phyloP scores from a whole-genome alignment of 2,329 filamentous ascomycete species.

The Ascochyta koolunga region DNA sequence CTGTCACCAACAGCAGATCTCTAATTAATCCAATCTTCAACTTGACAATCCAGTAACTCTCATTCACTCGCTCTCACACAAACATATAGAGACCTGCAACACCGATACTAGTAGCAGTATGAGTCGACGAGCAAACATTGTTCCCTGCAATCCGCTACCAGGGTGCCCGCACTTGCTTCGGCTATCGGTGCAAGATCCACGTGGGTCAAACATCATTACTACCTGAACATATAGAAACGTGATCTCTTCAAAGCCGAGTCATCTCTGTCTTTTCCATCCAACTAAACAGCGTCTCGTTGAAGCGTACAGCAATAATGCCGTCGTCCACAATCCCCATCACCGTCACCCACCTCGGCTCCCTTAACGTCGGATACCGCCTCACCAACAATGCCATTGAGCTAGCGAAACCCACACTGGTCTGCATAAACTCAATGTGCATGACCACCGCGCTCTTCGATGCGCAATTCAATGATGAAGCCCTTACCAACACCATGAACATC shows the following conservation, averaged over 20 bases:
- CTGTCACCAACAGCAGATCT: background rate
- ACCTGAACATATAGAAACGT: background rate
- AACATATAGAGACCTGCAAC: background rate
- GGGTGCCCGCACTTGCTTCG: slow-evolving; percentile 9
- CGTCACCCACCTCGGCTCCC: slow-evolving; percentile 16
- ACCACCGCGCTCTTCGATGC: slow-evolving; percentile 15
- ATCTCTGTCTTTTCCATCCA: background rate
- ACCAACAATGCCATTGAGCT: slow-evolving; percentile 12
- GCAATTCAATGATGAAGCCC: slow-evolving; percentile 46
- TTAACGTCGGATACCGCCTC: slow-evolving; percentile 19
- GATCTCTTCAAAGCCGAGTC: background rate
- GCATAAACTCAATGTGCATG: slow-evolving; percentile 24
- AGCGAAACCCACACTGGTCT: slow-evolving; percentile 13
- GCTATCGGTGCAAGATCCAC: slow-evolving; percentile 14
- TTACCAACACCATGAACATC: slow-evolving; percentile 53
- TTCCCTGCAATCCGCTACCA: background rate
- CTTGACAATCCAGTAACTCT: background rate
- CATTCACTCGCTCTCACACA: background rate
- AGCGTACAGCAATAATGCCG: slow-evolving; percentile 3
- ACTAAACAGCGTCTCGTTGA: background rate
- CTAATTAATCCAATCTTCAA: background rate
- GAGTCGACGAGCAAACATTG: background rate
- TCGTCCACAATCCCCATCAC: slow-evolving; percentile 7
- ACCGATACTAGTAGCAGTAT: background rate
- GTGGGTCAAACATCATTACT: slow-evolving; percentile 4